A percentile compares a stretch with the other conserved stretches of the same genome.
phyloP scores from a whole-genome alignment of 2,329 filamentous ascomycete genomes.

The Colletotrichum sp. region DNA sequence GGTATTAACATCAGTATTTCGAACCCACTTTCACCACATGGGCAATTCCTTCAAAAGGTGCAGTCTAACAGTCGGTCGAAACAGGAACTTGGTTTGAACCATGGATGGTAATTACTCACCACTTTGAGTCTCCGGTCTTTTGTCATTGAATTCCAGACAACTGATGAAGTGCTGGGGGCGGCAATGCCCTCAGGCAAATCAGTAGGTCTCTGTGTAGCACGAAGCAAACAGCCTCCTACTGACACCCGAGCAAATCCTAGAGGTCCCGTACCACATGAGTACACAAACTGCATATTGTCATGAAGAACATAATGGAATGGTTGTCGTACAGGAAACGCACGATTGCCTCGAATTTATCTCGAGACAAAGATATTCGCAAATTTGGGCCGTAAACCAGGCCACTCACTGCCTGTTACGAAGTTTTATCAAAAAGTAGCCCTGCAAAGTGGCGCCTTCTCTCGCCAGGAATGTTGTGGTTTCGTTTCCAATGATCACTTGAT shows the following conservation, averaged over 20 bases:
- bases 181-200: neutral
- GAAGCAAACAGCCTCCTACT: neutral
- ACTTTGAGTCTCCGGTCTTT: accelerated
- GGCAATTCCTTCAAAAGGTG: neutral
- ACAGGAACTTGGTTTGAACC: neutral
- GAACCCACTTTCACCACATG: neutral
- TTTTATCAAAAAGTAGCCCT: neutral
- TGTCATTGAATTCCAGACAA: neutral
- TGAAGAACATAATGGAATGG: neutral
- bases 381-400: neutral
- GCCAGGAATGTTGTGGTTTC: neutral
- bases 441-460: neutral
- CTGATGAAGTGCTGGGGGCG: neutral
- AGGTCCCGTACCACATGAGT: neutral
- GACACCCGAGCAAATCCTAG: neutral
- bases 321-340: neutral
- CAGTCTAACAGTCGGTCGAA: neutral
- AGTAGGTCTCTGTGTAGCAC: neutral
- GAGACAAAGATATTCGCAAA: neutral
- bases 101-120: neutral
- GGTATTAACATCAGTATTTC: accelerated
- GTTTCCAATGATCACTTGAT: neutral
- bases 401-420: neutral
- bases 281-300: neutral
- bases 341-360: neutral